Conservation (phyloP, 208 protist species). For the Trypanosoma grayi region DNA sequence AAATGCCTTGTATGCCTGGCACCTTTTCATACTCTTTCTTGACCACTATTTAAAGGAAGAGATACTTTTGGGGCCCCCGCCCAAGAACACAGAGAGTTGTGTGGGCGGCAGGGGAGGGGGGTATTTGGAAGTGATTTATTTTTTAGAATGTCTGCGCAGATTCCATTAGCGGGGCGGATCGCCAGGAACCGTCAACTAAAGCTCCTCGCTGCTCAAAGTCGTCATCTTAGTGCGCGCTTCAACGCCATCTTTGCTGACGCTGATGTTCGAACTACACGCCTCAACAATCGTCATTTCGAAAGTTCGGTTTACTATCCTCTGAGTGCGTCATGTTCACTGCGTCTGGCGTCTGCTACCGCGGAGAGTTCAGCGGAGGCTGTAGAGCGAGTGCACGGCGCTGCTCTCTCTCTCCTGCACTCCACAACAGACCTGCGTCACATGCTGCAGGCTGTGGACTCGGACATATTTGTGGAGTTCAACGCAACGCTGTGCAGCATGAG, state of each 20-base stretch:
- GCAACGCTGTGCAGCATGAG: slow-evolving; percentile 21
- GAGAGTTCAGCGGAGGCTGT: slow-evolving; percentile 17
- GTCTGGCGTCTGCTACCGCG: slow-evolving; percentile 15
- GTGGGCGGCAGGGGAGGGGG: too few species aligned
- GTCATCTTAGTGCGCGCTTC: slow-evolving; percentile 40
- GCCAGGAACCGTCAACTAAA: slow-evolving; percentile 34
- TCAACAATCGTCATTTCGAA: slow-evolving; percentile 29
- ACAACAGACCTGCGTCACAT: slow-evolving; percentile 18
- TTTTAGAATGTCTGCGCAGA: slow-evolving; percentile 12
- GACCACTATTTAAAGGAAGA: too few species aligned
- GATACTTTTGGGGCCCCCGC: too few species aligned
- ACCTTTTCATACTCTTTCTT: too few species aligned
- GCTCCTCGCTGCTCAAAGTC: slow-evolving; percentile 35
- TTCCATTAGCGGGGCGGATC: slow-evolving; percentile 33
- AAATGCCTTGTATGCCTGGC: too few species aligned
- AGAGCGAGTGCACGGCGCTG: slow-evolving; percentile 22
- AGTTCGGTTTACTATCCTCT: slow-evolving; percentile 31
- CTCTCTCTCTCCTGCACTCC: slow-evolving; percentile 22
- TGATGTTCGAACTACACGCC: slow-evolving; percentile 4
- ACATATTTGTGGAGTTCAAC: slow-evolving; percentile 29
- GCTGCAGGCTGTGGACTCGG: slow-evolving; percentile 27
- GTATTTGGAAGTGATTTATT: neutral
- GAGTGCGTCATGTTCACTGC: slow-evolving; percentile 20
- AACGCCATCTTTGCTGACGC: slow-evolving; percentile 19
- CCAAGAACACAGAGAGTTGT: too few species aligned